Evolutionary conservation across 345 rosid genomes (phyloP), one percentile per base, ranked within the genome.

Genomic region (Hibiscus trionum): DNA sequence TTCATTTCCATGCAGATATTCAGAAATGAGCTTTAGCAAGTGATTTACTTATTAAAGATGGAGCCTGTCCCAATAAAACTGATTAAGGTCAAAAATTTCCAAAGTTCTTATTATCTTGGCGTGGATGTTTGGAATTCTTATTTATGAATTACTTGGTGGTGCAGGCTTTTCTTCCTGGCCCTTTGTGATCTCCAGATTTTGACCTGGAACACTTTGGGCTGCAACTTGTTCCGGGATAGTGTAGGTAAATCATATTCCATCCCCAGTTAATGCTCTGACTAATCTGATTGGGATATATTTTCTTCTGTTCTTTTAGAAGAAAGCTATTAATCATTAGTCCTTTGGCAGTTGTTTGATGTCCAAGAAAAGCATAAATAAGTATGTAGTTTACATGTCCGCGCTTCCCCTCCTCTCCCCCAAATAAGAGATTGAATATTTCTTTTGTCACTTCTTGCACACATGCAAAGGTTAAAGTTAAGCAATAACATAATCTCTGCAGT

Each of bases 21-120:
- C 95, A 1, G 88, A 87, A 74, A 90, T 90, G 96, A 88, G 84
- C 77, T 90, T 84, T 83, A 81, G 88, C 84, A 84, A 86, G 86
- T 83, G 86, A 84, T 83, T 78, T 67, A 27, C 83, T 78, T 73
- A 72, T 73, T 72, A 72, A 68, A 77, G 66, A 71, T 65, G 79
- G 62, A 79, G 65, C 73, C 31, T 73, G 71, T 78, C 67, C 77
- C 75, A 78, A 79, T 80, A 78, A 80, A 79, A 77, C 76, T 70
- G 77, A 79, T 71, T 60, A 80, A 81, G 87, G 90, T 85, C 65
- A 56, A 76, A 61, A 71, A 11, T 78, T 61, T 66, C 27, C 71
- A 3, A 31, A 35, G n/a, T 24, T 75, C 60, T 42, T 11, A 19
- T 58, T 60, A 6, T 26, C 11, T 58, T 46, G 24, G 24, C 7